Conservation (phyloP, 2,329 filamentous ascomycete genomes). For the Xylaria sp. region DNA sequence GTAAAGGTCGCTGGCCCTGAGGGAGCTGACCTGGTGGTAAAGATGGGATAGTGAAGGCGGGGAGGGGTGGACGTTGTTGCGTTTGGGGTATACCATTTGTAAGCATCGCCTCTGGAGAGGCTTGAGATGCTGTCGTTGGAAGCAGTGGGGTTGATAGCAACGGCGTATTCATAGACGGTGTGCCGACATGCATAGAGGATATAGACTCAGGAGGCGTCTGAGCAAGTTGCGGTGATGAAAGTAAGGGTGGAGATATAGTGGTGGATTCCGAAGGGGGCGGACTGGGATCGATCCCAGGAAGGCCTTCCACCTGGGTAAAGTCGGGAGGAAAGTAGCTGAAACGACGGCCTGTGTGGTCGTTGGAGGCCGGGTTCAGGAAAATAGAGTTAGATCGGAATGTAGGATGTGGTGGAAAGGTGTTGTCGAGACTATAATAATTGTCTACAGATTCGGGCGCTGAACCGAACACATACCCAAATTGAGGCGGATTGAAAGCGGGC, state of each 20-base stretch:
- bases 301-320: slow-evolving; percentile 51
- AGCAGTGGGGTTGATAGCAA: slow-evolving; percentile 42
- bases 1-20: slow-evolving; percentile 56
- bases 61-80: slow-evolving; percentile 42
- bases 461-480: slow-evolving; percentile 69
- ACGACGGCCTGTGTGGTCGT: slow-evolving; percentile 64
- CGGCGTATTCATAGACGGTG: slow-evolving; percentile 44
- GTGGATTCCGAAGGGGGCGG: slow-evolving; percentile 46
- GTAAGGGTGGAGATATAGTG: slow-evolving; percentile 45
- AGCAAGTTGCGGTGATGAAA: slow-evolving; percentile 44
- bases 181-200: slow-evolving; percentile 38
- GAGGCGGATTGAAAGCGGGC: slow-evolving; percentile 59
- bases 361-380: slow-evolving; percentile 67
- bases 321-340: slow-evolving; percentile 74
- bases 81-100: slow-evolving; percentile 37
- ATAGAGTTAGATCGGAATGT: slow-evolving; percentile 74
- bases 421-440: slow-evolving; percentile 57
- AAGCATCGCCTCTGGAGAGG: slow-evolving; percentile 40
- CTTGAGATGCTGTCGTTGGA: slow-evolving; percentile 39
- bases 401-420: slow-evolving; percentile 57
- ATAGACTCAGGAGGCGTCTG: slow-evolving; percentile 47
- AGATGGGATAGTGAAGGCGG: slow-evolving; percentile 55
- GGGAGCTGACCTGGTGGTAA: slow-evolving; percentile 50
- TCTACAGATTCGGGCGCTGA: slow-evolving; percentile 64
- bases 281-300: slow-evolving; percentile 45